phyloP scores from a whole-genome alignment of 176 grass and related monocot genomes.

The Carex myosuroides region DNA sequence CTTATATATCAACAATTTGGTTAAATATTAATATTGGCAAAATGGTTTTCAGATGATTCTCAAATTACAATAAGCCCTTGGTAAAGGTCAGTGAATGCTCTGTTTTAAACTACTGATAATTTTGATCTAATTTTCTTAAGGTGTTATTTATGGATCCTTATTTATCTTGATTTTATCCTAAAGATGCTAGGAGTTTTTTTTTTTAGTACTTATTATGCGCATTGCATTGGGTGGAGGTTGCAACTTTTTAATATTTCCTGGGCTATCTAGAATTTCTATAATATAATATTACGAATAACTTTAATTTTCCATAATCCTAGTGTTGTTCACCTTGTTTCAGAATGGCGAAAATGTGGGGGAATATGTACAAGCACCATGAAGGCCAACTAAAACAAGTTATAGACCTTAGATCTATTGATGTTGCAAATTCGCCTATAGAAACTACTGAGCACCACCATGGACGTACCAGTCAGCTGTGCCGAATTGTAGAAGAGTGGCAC shows the following conservation, averaged over 20 bases:
- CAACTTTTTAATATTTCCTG: not conserved
- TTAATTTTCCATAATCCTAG: not conserved
- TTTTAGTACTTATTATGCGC: not conserved
- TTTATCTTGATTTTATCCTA: not conserved
- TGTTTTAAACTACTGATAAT: not conserved
- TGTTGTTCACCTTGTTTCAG: conserved; percentile 38
- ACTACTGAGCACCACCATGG: conserved; percentile 72
- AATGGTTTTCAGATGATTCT: not conserved
- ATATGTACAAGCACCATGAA: conserved; percentile 60
- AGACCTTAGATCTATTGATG: conserved; percentile 60
- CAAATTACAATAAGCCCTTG: not conserved
- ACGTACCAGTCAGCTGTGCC: conserved; percentile 61
- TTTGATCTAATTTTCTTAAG: not conserved
- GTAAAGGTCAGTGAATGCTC: not conserved
- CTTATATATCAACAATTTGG: not conserved
- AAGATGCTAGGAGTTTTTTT: not conserved
- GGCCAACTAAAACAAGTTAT: conserved; percentile 55
- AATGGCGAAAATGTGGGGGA: conserved; percentile 94
- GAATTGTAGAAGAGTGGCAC: conserved; percentile 72
- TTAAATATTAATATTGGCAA: not conserved
- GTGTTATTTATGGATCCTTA: not conserved
- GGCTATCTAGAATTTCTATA: not conserved
- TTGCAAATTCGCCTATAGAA: conserved; percentile 58
- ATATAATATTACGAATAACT: not conserved
- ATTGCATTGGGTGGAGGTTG: not conserved